phyloP scores from a whole-genome alignment of 2,329 filamentous ascomycete species.

The Aschersonia sp. region DNA sequence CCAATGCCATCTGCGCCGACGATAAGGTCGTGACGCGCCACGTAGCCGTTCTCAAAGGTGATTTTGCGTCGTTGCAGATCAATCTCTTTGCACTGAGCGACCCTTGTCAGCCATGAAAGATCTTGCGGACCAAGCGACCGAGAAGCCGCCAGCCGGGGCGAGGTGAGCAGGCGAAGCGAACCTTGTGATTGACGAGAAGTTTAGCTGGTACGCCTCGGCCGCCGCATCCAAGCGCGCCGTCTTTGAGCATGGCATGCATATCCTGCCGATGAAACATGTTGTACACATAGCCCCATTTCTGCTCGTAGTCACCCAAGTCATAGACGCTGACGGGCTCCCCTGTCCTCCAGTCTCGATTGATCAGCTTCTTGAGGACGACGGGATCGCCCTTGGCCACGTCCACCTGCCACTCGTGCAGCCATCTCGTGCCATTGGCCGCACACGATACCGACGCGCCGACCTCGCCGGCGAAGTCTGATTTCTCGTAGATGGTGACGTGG shows the following conservation, averaged over 20 bases:
- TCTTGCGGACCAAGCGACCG: not conserved
- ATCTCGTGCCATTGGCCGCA: slow-evolving; percentile 55
- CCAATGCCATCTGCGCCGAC: slow-evolving; percentile 55
- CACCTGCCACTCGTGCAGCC: slow-evolving; percentile 55
- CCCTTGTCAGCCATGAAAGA: not conserved
- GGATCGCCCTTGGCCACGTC: slow-evolving; percentile 50
- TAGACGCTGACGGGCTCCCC: slow-evolving; percentile 52
- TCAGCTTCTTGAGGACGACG: slow-evolving; percentile 49
- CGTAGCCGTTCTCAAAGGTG: slow-evolving; percentile 35
- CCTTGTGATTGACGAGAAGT: slow-evolving; percentile 41
- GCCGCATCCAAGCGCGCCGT: slow-evolving; percentile 35
- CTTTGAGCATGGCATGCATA: slow-evolving; percentile 54
- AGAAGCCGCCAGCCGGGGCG: not conserved
- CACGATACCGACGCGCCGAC: slow-evolving; percentile 54
- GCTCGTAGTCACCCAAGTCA: slow-evolving; percentile 48
- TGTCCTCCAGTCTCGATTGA: slow-evolving; percentile 57
- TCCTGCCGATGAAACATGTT: slow-evolving; percentile 58
- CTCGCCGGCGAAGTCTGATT: slow-evolving; percentile 50
- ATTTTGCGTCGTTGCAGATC: slow-evolving; percentile 35
- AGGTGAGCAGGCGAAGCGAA: not conserved
- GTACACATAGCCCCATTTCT: slow-evolving; percentile 49
- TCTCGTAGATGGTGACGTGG: slow-evolving; percentile 47
- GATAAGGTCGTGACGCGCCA: slow-evolving; percentile 40
- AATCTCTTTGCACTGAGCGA: slow-evolving; percentile 28
- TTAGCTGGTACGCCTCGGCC: slow-evolving; percentile 36